Conservation (phyloP, 2,329 filamentous ascomycete species). For the Botryotinia calthae region DNA sequence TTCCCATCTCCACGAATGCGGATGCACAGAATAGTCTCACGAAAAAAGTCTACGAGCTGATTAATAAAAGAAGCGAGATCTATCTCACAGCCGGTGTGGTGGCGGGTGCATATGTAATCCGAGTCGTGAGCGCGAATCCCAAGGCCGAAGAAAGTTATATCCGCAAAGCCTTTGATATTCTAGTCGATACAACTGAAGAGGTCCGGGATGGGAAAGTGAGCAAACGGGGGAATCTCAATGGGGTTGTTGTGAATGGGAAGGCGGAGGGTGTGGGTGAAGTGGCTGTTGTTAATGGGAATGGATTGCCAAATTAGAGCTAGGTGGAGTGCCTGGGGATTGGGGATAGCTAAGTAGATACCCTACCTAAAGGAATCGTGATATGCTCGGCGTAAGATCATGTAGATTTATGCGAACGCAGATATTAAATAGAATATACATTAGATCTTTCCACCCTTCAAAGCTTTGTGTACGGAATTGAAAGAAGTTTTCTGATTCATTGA, state of each 20-base stretch:
- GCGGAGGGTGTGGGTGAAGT: conserved; percentile 23
- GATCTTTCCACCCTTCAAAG: not conserved
- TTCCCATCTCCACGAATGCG: conserved; percentile 41
- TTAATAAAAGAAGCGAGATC: conserved; percentile 73
- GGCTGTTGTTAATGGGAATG: conserved; percentile 26
- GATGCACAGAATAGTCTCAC: conserved; percentile 66
- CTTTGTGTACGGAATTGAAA: not conserved
- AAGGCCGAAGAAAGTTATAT: conserved; percentile 71
- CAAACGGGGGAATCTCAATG: not conserved
- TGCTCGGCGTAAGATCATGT: not conserved
- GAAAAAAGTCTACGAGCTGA: conserved; percentile 68
- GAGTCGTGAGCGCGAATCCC: conserved; percentile 72
- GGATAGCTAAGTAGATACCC: not conserved
- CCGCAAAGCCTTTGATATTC: conserved; percentile 67
- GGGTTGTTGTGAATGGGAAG: conserved; percentile 23
- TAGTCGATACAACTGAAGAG: conserved; percentile 50
- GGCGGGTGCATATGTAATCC: conserved; percentile 71
- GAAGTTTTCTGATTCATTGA: too few species aligned
- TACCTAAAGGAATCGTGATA: not conserved
- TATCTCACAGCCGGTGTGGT: conserved; percentile 79
- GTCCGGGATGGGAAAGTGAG: conserved; percentile 27
- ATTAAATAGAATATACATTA: not conserved
- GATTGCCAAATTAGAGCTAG: conserved; percentile 1
- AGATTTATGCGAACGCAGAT: not conserved
- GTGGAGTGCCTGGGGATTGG: not conserved